Conservation (phyloP, 352 stramenopile species). For the Phytopythium montanum region DNA sequence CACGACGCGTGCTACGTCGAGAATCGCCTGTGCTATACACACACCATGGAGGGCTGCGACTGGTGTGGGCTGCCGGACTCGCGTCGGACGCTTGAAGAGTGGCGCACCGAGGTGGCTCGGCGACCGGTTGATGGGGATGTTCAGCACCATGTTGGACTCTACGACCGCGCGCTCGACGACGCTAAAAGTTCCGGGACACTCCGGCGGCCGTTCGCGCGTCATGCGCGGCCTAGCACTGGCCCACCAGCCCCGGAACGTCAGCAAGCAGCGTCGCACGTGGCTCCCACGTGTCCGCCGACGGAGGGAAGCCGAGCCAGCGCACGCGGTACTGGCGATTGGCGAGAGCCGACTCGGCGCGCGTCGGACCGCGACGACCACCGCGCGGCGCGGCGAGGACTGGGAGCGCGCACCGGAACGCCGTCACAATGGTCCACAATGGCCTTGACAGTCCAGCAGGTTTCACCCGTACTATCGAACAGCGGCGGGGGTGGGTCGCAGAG, state of each 20-base stretch:
- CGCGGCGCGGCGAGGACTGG: no score
- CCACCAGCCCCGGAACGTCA: neutral
- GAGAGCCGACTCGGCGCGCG: no score
- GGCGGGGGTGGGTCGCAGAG: no score
- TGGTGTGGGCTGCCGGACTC: neutral
- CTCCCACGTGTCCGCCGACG: neutral
- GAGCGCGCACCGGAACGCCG: no score
- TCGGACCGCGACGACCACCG: no score
- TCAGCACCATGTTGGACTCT: neutral
- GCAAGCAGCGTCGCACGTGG: neutral
- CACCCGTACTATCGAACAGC: no score
- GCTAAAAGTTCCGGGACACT: neutral
- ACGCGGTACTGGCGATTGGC: constrained; percentile 13
- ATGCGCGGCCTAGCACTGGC: neutral
- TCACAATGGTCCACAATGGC: no score
- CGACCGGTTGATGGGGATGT: neutral
- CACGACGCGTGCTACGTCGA: neutral
- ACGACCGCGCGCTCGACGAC: neutral
- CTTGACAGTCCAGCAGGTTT: no score
- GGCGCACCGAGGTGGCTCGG: neutral
- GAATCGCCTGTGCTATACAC: neutral
- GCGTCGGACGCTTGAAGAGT: neutral
- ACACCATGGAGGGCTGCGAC: neutral
- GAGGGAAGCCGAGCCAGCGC: neutral
- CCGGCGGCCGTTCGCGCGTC: neutral